Evolutionary conservation across 257 asterid genomes (phyloP), one percentile per base, ranked within the genome.

Genomic region (Ballota nigra): DNA sequence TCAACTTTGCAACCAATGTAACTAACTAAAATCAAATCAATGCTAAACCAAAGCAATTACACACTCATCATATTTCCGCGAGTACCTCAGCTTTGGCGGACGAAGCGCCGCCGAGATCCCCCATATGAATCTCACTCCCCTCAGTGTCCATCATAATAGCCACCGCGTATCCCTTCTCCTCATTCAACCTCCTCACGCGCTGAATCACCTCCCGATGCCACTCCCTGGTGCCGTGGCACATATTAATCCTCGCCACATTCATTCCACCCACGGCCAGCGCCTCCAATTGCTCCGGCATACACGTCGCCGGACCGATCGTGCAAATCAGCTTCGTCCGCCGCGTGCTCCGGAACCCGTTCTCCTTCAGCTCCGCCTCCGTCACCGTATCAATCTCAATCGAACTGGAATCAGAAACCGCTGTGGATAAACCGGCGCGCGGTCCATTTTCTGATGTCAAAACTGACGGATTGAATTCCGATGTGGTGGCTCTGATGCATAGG

Each of bases 111-210:
- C 97, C 99, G 31, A 95, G 96, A 79, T 95, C 99, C 36, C 97
- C 99, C 98, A 92, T 92, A 82, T 92, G 99, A 77, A 95, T 92
- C 86, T 95, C 99, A 81, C 97, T 90, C 49, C 98, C 99, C 84
- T 95, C 99, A 47, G 99, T 95, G 70, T 95, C 99, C 98, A 95
- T 95, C 99, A 95, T 95, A 75, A 95, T 85, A 6, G 99, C 99
- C 29, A 95, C 97, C 0, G 99, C 99, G 68, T 61, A 95, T 1
- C 99, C 99, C 71, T 92, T 92, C 74, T 92, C 98, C 84, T 92
- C 99, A 75, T 95, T 95, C 95, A 95, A 82, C 69, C 77, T 85
- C 84, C 99, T 82, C 57, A 95, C 91, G 12, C 98, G 84, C 75
- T 88, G 88, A 62, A 95, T 90, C 65, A 95, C 98, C 78, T 80